A percentile compares a stretch with the other conserved stretches of the same genome.
Evolutionary conservation across 1,284 basidiomycete species (phyloP).

Genomic region (Cutaneotrichosporon sp.): DNA sequence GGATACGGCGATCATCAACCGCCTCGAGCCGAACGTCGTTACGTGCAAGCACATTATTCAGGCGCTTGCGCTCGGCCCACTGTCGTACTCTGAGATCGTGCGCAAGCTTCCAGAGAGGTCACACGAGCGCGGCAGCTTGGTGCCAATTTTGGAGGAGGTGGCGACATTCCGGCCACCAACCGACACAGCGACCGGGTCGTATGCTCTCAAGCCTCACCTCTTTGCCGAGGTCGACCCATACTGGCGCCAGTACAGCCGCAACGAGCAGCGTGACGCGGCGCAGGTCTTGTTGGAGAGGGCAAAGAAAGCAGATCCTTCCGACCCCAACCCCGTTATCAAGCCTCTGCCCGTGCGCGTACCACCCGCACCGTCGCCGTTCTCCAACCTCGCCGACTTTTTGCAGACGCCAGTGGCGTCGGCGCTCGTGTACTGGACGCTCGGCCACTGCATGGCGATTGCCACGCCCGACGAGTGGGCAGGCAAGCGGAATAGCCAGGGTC

Average conservation of each 20-base stretch:
- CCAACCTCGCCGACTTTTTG: constrained; percentile 33
- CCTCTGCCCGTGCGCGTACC: constrained; percentile 64
- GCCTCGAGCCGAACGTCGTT: constrained; percentile 61
- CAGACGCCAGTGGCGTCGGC: constrained; percentile 27
- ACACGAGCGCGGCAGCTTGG: constrained; percentile 78
- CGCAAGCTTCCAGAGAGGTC: constrained; percentile 87
- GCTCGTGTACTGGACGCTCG: constrained; percentile 35
- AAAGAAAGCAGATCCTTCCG: constrained; percentile 55
- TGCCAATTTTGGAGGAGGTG: constrained; percentile 71
- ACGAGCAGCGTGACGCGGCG: constrained; percentile 92
- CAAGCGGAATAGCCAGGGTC: constrained; percentile 11
- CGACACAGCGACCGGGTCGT: constrained; percentile 69
- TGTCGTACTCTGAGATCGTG: constrained; percentile 85
- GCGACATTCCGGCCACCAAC: constrained; percentile 74
- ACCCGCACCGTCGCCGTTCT: constrained; percentile 24
- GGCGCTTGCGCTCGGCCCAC: constrained; percentile 78
- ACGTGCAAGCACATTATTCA: constrained; percentile 86
- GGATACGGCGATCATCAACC: constrained; percentile 71
- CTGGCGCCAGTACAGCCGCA: constrained; percentile 93
- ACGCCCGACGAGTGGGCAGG: constrained; percentile 28
- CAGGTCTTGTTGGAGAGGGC: constrained; percentile 64
- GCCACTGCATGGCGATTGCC: constrained; percentile 35
- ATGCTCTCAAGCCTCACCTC: constrained; percentile 77
- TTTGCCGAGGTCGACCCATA: constrained; percentile 90
- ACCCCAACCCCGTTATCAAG: constrained; percentile 62